phyloP scores from a whole-genome alignment of 257 asterid genomes.

The Lavandula angustifolia region DNA sequence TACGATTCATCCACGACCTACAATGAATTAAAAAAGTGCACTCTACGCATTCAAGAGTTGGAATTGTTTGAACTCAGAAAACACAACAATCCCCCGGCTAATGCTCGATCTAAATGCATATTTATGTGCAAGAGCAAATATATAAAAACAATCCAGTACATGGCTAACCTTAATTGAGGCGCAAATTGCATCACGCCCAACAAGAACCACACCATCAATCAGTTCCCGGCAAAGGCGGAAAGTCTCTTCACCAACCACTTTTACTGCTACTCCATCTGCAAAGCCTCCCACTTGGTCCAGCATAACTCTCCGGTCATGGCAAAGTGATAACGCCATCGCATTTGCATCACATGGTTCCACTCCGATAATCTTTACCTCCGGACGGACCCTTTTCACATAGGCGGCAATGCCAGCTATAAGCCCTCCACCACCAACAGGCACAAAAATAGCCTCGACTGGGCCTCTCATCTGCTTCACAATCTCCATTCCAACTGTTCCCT shows the following conservation, averaged over 20 bases:
- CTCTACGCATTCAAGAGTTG: background rate
- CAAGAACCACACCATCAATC: slow-evolving; percentile 86
- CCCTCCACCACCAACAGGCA: slow-evolving; percentile 94
- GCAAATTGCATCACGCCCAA: slow-evolving; percentile 88
- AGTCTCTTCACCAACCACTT: slow-evolving; percentile 88
- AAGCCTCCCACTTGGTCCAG: slow-evolving; percentile 94
- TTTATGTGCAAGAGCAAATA: background rate
- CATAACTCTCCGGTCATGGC: slow-evolving; percentile 69
- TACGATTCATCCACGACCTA: background rate
- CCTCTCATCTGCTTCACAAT: slow-evolving; percentile 67
- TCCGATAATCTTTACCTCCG: slow-evolving; percentile 82
- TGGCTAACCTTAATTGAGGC: slow-evolving; percentile 88
- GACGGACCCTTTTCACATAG: slow-evolving; percentile 80
- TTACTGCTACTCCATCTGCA: slow-evolving; percentile 95
- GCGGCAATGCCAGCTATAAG: slow-evolving; percentile 94
- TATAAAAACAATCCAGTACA: slow-evolving; percentile 9
- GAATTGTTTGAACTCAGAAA: background rate
- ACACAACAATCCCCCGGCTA: background rate
- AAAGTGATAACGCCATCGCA: slow-evolving; percentile 87
- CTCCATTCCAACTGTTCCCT: slow-evolving; percentile 95
- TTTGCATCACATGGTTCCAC: slow-evolving; percentile 91
- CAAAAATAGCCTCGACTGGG: slow-evolving; percentile 72
- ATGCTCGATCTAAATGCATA: slow-evolving; percentile 1
- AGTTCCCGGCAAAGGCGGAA: slow-evolving; percentile 69
- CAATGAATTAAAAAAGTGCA: slow-evolving; percentile 6